These are phyloP conservation scores for Termitomyces bulborhizus DNA, from an alignment of 768 basidiomycete genomes.

Conservation along the genomic window DNA sequence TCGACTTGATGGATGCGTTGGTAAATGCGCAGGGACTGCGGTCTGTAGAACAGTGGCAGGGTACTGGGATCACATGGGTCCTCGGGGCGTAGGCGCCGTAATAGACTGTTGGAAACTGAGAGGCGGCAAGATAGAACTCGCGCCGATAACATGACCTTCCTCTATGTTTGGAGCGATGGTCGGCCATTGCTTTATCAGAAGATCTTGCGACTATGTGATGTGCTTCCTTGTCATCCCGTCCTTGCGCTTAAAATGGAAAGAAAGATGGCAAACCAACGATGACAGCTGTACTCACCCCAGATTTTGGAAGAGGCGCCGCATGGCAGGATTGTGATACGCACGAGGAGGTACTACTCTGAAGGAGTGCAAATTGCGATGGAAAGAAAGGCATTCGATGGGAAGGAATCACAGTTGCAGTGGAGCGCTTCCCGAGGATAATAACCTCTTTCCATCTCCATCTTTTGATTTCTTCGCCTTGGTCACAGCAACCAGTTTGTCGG, in stretches of 20 bases:
- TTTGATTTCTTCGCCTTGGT: too few relatives aligned
- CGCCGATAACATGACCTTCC: background rate
- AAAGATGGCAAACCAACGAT: slow-evolving; percentile 9
- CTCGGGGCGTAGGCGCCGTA: background rate
- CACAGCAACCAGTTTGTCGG: background rate
- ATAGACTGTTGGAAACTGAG: slow-evolving; percentile 1
- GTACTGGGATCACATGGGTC: background rate
- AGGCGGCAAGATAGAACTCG: slow-evolving; percentile 1
- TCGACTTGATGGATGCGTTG: slow-evolving; percentile 7
- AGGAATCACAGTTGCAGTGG: background rate
- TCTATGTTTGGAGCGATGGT: slow-evolving; percentile 3
- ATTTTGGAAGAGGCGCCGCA: background rate
- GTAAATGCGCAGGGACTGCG: background rate
- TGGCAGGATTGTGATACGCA: background rate
- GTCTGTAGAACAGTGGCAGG: background rate
- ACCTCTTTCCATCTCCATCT: too few relatives aligned
- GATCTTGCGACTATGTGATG: slow-evolving; percentile 10
- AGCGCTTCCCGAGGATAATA: background rate
- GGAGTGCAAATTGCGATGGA: background rate
- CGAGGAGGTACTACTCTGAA: background rate
- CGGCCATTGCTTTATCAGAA: slow-evolving; percentile 9
- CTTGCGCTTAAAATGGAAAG: slow-evolving; percentile 1
- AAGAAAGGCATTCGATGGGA: background rate
- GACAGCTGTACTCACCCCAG: background rate
- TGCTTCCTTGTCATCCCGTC: background rate